A percentile compares a stretch with the other conserved stretches of the same genome.
Conservation (phyloP, 2,329 filamentous ascomycete genomes). For the Trichoderma atroviride region DNA sequence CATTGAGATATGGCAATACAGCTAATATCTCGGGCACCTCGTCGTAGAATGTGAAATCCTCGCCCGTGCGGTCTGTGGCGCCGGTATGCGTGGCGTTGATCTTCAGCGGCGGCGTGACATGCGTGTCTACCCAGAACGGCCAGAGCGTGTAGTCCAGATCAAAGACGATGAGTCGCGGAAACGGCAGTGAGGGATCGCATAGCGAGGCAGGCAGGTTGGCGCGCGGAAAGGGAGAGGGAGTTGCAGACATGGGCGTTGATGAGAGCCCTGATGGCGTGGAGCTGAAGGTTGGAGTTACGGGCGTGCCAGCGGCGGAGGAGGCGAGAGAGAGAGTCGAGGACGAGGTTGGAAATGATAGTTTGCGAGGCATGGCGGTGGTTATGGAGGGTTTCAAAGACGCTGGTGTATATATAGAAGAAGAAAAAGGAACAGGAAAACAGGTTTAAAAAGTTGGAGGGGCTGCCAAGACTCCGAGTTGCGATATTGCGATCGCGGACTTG, state of each 20-base stretch:
- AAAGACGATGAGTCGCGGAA: slow-evolving; percentile 85
- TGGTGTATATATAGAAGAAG: not conserved
- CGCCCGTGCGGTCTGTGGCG: slow-evolving; percentile 60
- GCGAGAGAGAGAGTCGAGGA: slow-evolving; percentile 30
- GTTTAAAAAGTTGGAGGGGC: not conserved
- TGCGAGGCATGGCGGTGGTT: slow-evolving; percentile 11
- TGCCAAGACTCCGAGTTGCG: not conserved
- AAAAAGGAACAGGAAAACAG: not conserved
- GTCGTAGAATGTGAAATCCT: slow-evolving; percentile 70
- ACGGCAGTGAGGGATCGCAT: slow-evolving; percentile 59
- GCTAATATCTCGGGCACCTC: slow-evolving; percentile 70
- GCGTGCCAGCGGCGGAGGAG: slow-evolving; percentile 29
- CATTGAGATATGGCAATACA: slow-evolving; percentile 49
- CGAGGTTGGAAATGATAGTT: slow-evolving; percentile 25
- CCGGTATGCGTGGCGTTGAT: slow-evolving; percentile 47
- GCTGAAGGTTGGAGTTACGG: slow-evolving; percentile 42
- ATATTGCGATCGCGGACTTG: not conserved
- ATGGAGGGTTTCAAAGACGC: not conserved
- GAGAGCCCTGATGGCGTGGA: not conserved
- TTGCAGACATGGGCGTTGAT: slow-evolving; percentile 11
- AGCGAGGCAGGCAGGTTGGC: slow-evolving; percentile 47
- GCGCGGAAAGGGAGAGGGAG: slow-evolving; percentile 19
- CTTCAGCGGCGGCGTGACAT: slow-evolving; percentile 74
- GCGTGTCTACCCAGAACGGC: slow-evolving; percentile 98
- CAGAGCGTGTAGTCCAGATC: slow-evolving; percentile 98